Evolutionary conservation across 768 basidiomycete species (phyloP), one percentile per base, ranked within the genome.

Genomic region (Boletus subparvulus): DNA sequence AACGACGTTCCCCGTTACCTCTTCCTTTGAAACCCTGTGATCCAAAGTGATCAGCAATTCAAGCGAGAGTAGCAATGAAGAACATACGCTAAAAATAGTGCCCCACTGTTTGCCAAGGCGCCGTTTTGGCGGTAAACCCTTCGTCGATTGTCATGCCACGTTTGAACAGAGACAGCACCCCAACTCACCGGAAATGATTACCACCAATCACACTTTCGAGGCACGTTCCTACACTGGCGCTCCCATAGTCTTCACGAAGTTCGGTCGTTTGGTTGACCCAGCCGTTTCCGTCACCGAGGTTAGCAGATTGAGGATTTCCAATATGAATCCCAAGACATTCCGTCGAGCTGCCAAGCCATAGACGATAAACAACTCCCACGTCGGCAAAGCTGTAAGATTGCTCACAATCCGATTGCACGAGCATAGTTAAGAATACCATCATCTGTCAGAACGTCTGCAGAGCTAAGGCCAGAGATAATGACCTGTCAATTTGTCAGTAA

Each of bases 381-480:
- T 35, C 11, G 21, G 32, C 0, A 19, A 32, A 54, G 33, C 8
- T 12, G 17, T 4, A 4, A 49, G 40, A 16, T 2, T 2, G 67
- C 80, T 61, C 58, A 87, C 85, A 86, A 86, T n/a, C 84, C 85
- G 56, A 87, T 78, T 4, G 85, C 78, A 21, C 66, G 74, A 1
- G 83, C 85, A 64, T 77, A 88, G 61, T 84, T 85, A 33, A 83
- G 37, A 51, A 86, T 68, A 1, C 86, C 85, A 36, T 68, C 59
- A 54, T 83, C 75, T 1, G 80, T 84, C 50, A 87, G 79, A 24
- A 87, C 82, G 2, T 47, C 73, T 3, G 82, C 68, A 6, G 83
- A 85, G 58, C 85, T 87, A 42, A 80, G 66, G 1, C 80, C 85
- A 6, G 87, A 88, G 53, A 88, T 78, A 57, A 89, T 86, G 40